phyloP scores from a whole-genome alignment of 306 rosid species.

The Erythrophleum fordii region DNA sequence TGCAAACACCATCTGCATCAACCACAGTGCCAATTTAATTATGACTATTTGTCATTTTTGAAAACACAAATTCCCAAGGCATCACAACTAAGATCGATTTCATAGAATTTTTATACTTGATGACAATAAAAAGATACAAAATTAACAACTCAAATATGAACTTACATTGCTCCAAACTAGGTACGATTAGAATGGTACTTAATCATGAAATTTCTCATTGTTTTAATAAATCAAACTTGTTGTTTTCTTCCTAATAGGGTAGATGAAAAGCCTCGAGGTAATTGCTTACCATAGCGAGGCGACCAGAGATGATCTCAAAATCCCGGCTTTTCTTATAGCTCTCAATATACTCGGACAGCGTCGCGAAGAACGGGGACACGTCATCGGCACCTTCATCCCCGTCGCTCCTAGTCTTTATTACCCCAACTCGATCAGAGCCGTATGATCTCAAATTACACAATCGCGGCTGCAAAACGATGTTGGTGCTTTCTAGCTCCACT shows the following conservation, averaged over 20 bases:
- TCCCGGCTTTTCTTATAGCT: slow-evolving; percentile 88
- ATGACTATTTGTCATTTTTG: not conserved
- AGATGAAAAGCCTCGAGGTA: not conserved
- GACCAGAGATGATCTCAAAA: slow-evolving; percentile 90
- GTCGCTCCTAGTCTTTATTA: slow-evolving; percentile 50
- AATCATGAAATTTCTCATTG: not conserved
- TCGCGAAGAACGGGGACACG: slow-evolving; percentile 70
- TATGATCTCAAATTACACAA: slow-evolving; percentile 83
- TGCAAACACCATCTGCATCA: slow-evolving; percentile 76
- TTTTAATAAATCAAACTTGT: not conserved
- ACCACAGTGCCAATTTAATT: not conserved
- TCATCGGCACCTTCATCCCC: slow-evolving; percentile 42
- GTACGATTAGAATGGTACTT: not conserved
- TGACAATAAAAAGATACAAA: not conserved
- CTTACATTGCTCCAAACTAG: not conserved
- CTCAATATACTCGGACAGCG: slow-evolving; percentile 77
- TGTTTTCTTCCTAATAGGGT: not conserved
- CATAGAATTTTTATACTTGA: no score
- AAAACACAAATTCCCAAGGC: not conserved
- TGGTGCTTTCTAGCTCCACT: slow-evolving; percentile 53
- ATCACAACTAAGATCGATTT: no score
- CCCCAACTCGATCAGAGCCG: slow-evolving; percentile 61
- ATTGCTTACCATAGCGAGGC: slow-evolving; percentile 88
- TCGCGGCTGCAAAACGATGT: slow-evolving; percentile 85
- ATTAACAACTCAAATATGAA: not conserved